Base-by-base conservation (phyloP, 805 yeast species). In the Suhomyces faveliae region DNA sequence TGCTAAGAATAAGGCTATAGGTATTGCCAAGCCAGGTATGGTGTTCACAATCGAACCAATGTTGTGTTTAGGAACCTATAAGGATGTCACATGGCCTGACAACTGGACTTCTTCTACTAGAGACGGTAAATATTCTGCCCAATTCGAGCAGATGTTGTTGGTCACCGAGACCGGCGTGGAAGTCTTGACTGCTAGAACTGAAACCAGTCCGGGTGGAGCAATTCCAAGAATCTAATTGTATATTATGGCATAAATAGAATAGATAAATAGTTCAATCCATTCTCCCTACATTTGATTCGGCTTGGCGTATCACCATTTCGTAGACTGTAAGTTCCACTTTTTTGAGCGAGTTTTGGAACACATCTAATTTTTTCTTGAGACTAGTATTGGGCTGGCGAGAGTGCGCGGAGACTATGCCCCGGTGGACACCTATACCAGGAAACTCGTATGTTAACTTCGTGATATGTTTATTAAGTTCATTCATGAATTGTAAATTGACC, bases 21-120 rank as follows among this genome's bases (percentile, higher is more conserved):
- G 99, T 50, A 83, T 89, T 40, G 91, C 94, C 73, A 89, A 89
- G 65, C 92, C 96, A 19, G 99, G 99, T 19, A 87, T 91, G 85
- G 89, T 88, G 11, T 94, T 94, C 75, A 94, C 99, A 19, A 89
- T 94, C 49, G 99, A 94, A 70, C 99, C 99, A 40, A 94, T 94
- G 99, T 80, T 94, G 56, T 87, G 89, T 63, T 73, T 83, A 54
- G 99, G 99, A 7, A 72, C 85, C 0, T 85, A 80, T 72, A 80
- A 80, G 61, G 98, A 91, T 67, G 68, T 79, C 50, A 74, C 83
- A 48, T 94, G 99, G 99, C 99, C 99, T 2, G 99, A 94, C 67
- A 87, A 89, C 67, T 94, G 99, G 99, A 94, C 99, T 4, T 81
- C 96, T 1, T 80, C 81, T 13, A 94, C 99, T 13, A 83, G 83